These are phyloP conservation scores for Pholiota conissans DNA, from an alignment of 768 basidiomycete species.

Conservation along the genomic window DNA sequence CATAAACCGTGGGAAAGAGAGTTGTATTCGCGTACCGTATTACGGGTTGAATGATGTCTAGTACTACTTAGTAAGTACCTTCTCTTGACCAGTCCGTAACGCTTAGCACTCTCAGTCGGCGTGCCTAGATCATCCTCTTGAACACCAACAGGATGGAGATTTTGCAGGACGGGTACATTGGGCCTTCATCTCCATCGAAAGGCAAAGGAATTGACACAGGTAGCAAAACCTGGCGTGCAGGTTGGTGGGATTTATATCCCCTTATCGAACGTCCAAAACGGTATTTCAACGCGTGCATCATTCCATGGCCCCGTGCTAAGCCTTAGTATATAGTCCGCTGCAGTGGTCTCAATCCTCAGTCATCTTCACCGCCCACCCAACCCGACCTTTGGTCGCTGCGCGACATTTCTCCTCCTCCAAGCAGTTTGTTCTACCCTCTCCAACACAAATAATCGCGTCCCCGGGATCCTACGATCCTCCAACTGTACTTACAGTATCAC, in stretches of 20 bases:
- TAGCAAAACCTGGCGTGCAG: slow-evolving; percentile 48
- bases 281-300: slow-evolving; percentile 32
- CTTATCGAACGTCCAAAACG: slow-evolving; percentile 56
- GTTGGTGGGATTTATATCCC: slow-evolving; percentile 77
- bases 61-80: too few species aligned
- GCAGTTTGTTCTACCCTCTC: slow-evolving; percentile 59
- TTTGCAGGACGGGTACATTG: slow-evolving; percentile 5
- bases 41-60: too few species aligned
- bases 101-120: too few species aligned
- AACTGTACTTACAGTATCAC: slow-evolving; percentile 57
- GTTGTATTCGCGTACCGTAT: background rate
- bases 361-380: slow-evolving; percentile 68
- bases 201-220: slow-evolving; percentile 43
- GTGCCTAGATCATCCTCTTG: background rate
- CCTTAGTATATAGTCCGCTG: slow-evolving; percentile 49
- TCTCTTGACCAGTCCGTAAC: too few species aligned
- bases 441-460: slow-evolving; percentile 45
- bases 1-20: background rate
- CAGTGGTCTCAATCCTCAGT: slow-evolving; percentile 71
- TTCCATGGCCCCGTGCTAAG: background rate
- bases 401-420: slow-evolving; percentile 72
- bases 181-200: slow-evolving; percentile 31
- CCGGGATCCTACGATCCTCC: slow-evolving; percentile 59
- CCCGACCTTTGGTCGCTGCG: slow-evolving; percentile 57
- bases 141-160: slow-evolving; percentile 10